phyloP scores from a whole-genome alignment of 176 grass and related monocot genomes.

The Triticum urartu region DNA sequence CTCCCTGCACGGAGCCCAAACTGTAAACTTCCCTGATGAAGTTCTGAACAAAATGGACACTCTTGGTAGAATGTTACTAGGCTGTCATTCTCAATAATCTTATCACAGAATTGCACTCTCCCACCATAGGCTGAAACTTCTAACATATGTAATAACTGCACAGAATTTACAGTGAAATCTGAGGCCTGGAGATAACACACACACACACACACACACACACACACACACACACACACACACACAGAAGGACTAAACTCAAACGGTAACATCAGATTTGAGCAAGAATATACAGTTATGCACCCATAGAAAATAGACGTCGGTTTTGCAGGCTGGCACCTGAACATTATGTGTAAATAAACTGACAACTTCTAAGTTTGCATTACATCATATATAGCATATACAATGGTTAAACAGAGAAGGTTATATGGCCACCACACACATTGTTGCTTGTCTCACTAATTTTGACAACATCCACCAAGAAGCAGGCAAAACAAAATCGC shows the following conservation, averaged over 20 bases:
- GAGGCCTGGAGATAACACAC: constrained; percentile 5
- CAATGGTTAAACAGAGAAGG: not conserved
- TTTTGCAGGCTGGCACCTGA: no score
- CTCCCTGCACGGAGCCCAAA: no score
- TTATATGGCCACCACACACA: not conserved
- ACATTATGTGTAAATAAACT: not conserved
- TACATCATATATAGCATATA: not conserved
- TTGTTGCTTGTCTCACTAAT: not conserved
- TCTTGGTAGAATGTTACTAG: not conserved
- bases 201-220: not conserved
- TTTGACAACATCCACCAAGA: not conserved
- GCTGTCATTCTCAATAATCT: not conserved
- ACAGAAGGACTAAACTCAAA: not conserved
- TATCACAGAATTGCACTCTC: not conserved
- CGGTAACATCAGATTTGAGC: not conserved
- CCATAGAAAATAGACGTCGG: not conserved
- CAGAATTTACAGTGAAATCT: not conserved
- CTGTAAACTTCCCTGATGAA: not conserved
- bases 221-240: not conserved
- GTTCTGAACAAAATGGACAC: no score
- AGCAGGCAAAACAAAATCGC: not conserved
- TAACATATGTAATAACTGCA: not conserved
- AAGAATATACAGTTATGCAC: not conserved
- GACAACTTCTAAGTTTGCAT: not conserved
- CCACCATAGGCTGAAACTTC: not conserved